Conservation (phyloP, 2,329 filamentous ascomycete species). For the Botrytis squamosa region DNA sequence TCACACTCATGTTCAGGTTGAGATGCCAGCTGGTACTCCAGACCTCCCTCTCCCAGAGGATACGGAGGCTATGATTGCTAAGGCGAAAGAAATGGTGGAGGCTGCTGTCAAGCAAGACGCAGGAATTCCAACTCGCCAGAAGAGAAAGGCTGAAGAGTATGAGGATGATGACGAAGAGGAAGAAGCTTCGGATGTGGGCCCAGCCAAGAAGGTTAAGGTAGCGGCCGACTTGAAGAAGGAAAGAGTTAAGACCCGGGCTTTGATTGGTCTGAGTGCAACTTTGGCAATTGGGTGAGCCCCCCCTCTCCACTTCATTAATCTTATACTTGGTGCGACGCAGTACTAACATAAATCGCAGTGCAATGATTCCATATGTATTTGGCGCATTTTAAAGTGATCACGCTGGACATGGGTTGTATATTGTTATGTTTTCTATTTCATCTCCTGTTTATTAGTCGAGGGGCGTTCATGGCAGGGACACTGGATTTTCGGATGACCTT, state of each 20-base stretch:
- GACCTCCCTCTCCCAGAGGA: constrained; percentile 74
- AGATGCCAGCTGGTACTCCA: constrained; percentile 65
- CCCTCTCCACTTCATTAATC: neutral
- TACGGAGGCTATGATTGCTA: constrained; percentile 77
- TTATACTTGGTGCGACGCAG: neutral
- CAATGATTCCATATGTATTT: constrained; percentile 40
- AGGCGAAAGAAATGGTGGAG: constrained; percentile 85
- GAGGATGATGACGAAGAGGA: constrained; percentile 38
- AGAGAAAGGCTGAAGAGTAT: constrained; percentile 44
- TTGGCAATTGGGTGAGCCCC: constrained; percentile 82
- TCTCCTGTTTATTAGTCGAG: constrained; percentile 21
- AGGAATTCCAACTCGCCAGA: constrained; percentile 42
- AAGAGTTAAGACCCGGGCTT: constrained; percentile 78
- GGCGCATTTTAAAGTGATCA: constrained; percentile 31
- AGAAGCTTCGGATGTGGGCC: constrained; percentile 33
- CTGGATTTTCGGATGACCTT: constrained; percentile 17
- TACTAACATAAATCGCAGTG: constrained; percentile 33
- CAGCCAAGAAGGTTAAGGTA: constrained; percentile 75
- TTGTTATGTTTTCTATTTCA: constrained; percentile 20
- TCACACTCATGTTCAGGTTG: constrained; percentile 71
- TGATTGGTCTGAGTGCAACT: constrained; percentile 82
- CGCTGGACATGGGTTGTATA: constrained; percentile 18
- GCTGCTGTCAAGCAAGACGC: constrained; percentile 52
- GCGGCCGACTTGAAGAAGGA: constrained; percentile 77
- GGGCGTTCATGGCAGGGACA: constrained; percentile 26